Percentiles rank a stretch among this genome's conserved stretches.
phyloP scores from a whole-genome alignment of 805 yeast species.

The Myxozyma melibiosi region DNA sequence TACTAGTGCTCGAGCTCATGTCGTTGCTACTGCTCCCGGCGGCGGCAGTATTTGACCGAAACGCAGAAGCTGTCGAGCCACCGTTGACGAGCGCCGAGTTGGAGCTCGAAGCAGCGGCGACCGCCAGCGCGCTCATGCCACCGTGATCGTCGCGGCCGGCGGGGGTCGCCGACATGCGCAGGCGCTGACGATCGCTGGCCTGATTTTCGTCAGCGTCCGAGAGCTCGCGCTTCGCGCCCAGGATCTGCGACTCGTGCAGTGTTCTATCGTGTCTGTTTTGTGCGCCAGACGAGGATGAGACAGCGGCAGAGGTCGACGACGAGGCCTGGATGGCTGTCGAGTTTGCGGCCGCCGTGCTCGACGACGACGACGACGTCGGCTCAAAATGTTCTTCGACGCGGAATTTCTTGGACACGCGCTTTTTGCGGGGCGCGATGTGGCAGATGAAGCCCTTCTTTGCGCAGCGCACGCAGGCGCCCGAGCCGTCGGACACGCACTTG shows the following conservation, averaged over 20 bases:
- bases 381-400: background rate
- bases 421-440: slow-evolving; percentile 29
- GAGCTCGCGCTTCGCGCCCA: background rate
- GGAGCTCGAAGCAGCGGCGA: slow-evolving; percentile 1
- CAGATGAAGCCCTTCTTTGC: slow-evolving; percentile 26
- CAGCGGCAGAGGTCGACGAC: too few species aligned
- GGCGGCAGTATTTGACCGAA: too few species aligned
- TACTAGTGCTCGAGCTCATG: background rate
- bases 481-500: slow-evolving; percentile 16
- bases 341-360: too few species aligned
- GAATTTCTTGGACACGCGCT: slow-evolving; percentile 21
- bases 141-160: background rate
- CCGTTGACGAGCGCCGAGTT: too few species aligned
- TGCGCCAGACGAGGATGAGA: too few species aligned
- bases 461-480: slow-evolving; percentile 30
- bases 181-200: background rate
- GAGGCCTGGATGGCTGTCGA: too few species aligned
- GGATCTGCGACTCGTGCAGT: too few species aligned
- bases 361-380: background rate
- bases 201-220: background rate
- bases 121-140: background rate
- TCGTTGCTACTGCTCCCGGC: background rate
- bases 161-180: background rate
- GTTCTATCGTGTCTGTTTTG: too few species aligned
- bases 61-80: too few species aligned